A percentile compares a stretch with the other conserved stretches of the same genome.
Evolutionary conservation across 2,329 filamentous ascomycete species (phyloP).

Genomic region (Penicillium decumbens): DNA sequence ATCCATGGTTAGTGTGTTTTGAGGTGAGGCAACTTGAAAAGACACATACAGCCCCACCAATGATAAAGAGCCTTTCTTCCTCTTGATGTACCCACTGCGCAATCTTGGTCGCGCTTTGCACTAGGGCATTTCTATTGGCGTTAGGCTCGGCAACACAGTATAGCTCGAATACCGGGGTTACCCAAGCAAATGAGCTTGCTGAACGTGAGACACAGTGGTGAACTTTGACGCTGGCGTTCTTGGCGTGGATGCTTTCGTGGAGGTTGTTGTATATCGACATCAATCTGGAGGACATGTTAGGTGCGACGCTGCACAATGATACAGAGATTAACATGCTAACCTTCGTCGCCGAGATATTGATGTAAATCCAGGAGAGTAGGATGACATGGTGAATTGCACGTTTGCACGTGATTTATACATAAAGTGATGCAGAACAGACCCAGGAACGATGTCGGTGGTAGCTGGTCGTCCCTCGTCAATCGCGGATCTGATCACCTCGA

Average conservation of each 20-base stretch:
- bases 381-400: conserved; percentile 92
- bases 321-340: conserved; percentile 29
- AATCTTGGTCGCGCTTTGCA: conserved; percentile 81
- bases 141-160: conserved; percentile 86
- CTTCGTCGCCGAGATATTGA: conserved; percentile 59
- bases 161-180: conserved; percentile 84
- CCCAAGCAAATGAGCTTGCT: conserved; percentile 79
- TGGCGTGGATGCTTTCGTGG: conserved; percentile 78
- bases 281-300: conserved; percentile 45
- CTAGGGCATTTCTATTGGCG: conserved; percentile 60
- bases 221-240: conserved; percentile 79
- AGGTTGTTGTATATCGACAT: conserved; percentile 81
- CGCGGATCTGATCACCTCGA: conserved; percentile 69
- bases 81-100: conserved; percentile 88
- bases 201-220: conserved; percentile 73
- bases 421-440: conserved; percentile 80
- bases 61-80: conserved; percentile 92
- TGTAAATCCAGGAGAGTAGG: conserved; percentile 65
- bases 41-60: conserved; percentile 76
- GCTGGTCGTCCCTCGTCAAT: conserved; percentile 66
- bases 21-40: background rate
- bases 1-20: conserved; percentile 1
- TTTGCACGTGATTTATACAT: conserved; percentile 92
- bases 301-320: background rate
- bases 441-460: conserved; percentile 71